These are phyloP conservation scores for Exidia glandulosa DNA, from an alignment of 768 basidiomycete species.

Conservation along the genomic window DNA sequence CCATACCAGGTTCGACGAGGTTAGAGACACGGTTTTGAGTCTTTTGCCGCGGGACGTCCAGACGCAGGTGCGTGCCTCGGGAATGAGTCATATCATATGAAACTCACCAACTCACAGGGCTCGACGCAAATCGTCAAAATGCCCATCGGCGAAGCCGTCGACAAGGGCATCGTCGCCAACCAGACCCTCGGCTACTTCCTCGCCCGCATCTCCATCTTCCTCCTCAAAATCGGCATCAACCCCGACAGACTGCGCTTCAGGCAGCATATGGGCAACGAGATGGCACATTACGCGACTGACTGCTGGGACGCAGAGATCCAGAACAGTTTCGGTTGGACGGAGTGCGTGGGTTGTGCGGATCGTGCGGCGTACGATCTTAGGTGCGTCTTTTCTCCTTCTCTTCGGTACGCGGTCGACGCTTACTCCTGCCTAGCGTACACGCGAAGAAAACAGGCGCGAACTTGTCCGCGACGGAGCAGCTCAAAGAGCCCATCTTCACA, in stretches of 20 bases:
- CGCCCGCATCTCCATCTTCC: slow-evolving; percentile 82
- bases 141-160: slow-evolving; percentile 83
- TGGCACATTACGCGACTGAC: slow-evolving; percentile 98
- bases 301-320: slow-evolving; percentile 99
- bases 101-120: too few species aligned
- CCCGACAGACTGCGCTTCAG: slow-evolving; percentile 77
- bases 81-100: too few species aligned
- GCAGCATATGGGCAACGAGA: slow-evolving; percentile 98
- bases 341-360: slow-evolving; percentile 98
- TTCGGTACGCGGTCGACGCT: too few species aligned
- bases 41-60: slow-evolving; percentile 84
- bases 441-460: slow-evolving; percentile 71
- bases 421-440: too few species aligned
- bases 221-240: slow-evolving; percentile 85
- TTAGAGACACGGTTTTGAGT: slow-evolving; percentile 59
- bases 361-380: slow-evolving; percentile 94
- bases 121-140: slow-evolving; percentile 51
- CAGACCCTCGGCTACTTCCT: slow-evolving; percentile 97
- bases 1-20: slow-evolving; percentile 75
- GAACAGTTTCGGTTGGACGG: slow-evolving; percentile 89
- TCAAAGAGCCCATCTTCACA: slow-evolving; percentile 75
- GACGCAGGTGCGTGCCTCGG: slow-evolving; percentile 47
- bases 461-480: slow-evolving; percentile 73
- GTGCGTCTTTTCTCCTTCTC: too few species aligned
- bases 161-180: slow-evolving; percentile 80